Conservation (phyloP, 1,139 yeast species). For the Taiozyma sp. region DNA sequence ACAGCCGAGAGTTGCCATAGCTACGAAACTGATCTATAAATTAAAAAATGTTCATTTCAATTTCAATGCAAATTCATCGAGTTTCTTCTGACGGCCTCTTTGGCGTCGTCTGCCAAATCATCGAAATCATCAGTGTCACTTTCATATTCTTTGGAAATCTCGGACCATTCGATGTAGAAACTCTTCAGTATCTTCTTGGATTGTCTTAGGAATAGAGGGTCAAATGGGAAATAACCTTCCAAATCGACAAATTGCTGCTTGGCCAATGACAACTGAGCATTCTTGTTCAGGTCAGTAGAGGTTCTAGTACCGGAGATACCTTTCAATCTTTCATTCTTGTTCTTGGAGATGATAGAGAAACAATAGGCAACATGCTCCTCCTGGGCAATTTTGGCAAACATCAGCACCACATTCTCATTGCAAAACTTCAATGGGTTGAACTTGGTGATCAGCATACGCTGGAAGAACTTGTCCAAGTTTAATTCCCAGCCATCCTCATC, state of each 20-base stretch:
- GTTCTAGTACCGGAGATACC: slow-evolving; percentile 31
- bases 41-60: background rate
- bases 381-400: slow-evolving; percentile 92
- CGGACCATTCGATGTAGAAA: slow-evolving; percentile 82
- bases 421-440: slow-evolving; percentile 94
- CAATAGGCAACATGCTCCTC: slow-evolving; percentile 89
- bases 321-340: slow-evolving; percentile 46
- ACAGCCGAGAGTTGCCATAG: background rate
- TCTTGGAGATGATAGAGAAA: slow-evolving; percentile 88
- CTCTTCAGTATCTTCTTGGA: slow-evolving; percentile 51
- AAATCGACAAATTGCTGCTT: slow-evolving; percentile 82
- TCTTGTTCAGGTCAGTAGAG: slow-evolving; percentile 12
- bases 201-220: slow-evolving; percentile 73
- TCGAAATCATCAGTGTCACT: slow-evolving; percentile 39
- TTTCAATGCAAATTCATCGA: slow-evolving; percentile 12
- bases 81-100: slow-evolving; percentile 30
- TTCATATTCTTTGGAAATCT: slow-evolving; percentile 55
- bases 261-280: slow-evolving; percentile 34
- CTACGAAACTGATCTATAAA: background rate
- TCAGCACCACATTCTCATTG: slow-evolving; percentile 88
- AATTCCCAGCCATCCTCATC: slow-evolving; percentile 63
- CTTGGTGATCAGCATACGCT: slow-evolving; percentile 77
- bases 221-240: slow-evolving; percentile 94
- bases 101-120: slow-evolving; percentile 31
- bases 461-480: slow-evolving; percentile 79